Conservation (phyloP, 192 early-diverging fungal species). For the Entomortierella beljakovae region DNA sequence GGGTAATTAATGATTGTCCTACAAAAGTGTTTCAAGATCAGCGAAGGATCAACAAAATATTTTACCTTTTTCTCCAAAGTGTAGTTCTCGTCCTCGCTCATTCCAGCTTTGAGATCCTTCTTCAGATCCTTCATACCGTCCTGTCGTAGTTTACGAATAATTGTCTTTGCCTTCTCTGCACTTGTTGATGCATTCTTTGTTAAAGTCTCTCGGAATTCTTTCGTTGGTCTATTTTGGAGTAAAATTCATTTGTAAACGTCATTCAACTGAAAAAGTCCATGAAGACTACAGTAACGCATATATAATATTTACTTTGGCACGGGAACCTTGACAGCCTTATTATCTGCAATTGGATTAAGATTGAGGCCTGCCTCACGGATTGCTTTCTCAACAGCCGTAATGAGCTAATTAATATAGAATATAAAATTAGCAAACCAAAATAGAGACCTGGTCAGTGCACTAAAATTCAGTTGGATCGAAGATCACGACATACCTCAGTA, state of each 20-base stretch:
- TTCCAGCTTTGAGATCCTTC: constrained; percentile 63
- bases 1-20: neutral
- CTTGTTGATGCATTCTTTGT: constrained; percentile 68
- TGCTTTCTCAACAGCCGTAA: constrained; percentile 73
- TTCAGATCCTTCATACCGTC: constrained; percentile 83
- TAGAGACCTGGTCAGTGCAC: neutral
- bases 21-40: neutral
- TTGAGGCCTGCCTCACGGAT: constrained; percentile 83
- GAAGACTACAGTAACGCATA: too few species aligned
- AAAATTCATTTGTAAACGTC: too few species aligned
- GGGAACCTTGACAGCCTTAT: constrained; percentile 77
- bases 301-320: constrained; percentile 89
- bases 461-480: neutral
- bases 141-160: constrained; percentile 75
- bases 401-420: constrained; percentile 55
- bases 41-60: constrained; percentile 1
- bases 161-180: constrained; percentile 76
- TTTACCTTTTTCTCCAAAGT: constrained; percentile 68
- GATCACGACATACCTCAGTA: constrained; percentile 63
- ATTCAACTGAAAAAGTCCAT: too few species aligned
- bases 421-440: neutral
- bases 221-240: constrained; percentile 79
- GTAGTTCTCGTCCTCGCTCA: constrained; percentile 67
- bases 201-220: constrained; percentile 80
- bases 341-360: constrained; percentile 82